These are phyloP conservation scores for Colletotrichum scovillei DNA, from an alignment of 2,329 filamentous ascomycete genomes.

Conservation along the genomic window DNA sequence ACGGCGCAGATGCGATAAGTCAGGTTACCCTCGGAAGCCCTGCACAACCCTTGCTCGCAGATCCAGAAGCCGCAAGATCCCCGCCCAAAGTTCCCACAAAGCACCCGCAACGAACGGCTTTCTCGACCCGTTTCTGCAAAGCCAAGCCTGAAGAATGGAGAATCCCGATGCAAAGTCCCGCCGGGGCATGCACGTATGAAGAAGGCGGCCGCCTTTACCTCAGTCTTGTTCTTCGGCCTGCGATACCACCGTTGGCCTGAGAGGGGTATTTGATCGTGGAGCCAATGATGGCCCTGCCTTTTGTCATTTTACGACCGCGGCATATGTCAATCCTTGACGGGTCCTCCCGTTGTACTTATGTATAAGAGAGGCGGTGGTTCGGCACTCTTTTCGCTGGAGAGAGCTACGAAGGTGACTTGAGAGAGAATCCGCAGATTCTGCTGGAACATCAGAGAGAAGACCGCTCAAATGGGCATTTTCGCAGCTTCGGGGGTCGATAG, in stretches of 20 bases:
- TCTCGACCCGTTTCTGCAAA: background rate
- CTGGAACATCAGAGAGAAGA: fast-evolving
- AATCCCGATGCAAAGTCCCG: background rate
- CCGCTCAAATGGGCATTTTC: background rate
- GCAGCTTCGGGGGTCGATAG: background rate
- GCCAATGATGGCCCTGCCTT: background rate
- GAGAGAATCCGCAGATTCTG: background rate
- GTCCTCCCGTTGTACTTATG: background rate
- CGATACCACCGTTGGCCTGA: background rate
- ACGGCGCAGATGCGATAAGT: background rate
- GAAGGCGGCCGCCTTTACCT: background rate
- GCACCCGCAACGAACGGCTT: background rate
- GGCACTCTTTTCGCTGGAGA: background rate
- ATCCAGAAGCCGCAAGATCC: background rate
- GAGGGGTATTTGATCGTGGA: background rate
- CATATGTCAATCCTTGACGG: background rate
- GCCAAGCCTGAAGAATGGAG: background rate
- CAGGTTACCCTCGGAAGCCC: background rate
- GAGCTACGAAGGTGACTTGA: background rate
- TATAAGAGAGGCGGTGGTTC: background rate
- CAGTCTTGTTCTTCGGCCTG: background rate
- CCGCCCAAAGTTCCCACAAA: background rate
- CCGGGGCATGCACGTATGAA: background rate
- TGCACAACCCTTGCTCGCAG: background rate
- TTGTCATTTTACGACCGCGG: background rate